A percentile compares a stretch with the other conserved stretches of the same genome.
These are phyloP conservation scores for Phytopythium chamaehyphon DNA, from an alignment of 352 stramenopile genomes.

Conservation along the genomic window DNA sequence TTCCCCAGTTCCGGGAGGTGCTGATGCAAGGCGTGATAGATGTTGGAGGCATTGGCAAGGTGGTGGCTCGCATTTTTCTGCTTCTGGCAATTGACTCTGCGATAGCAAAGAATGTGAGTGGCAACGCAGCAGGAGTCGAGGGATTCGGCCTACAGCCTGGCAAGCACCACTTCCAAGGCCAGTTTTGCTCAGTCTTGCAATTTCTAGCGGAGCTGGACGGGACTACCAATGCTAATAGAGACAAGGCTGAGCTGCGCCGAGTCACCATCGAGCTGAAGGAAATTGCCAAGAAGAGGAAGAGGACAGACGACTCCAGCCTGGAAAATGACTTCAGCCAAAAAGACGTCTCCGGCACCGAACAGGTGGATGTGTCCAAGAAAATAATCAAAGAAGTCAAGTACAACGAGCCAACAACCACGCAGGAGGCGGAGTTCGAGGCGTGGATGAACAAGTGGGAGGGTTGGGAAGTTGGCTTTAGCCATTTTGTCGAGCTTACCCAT, in stretches of 20 bases:
- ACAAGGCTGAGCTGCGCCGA: not conserved
- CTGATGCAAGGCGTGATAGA: conserved; percentile 4
- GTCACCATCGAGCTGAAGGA: not conserved
- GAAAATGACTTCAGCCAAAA: no score
- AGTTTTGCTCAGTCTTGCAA: conserved; percentile 7
- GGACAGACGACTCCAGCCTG: no score
- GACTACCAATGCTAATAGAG: no score
- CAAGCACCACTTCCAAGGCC: conserved; percentile 1
- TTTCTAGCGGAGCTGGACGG: conserved; percentile 4
- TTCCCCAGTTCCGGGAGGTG: conserved; percentile 6
- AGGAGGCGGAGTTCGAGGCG: not conserved
- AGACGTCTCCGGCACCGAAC: no score
- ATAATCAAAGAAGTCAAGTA: no score
- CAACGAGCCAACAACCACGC: no score
- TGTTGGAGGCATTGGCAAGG: conserved; percentile 3
- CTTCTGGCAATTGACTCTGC: conserved; percentile 8
- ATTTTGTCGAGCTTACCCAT: conserved; percentile 16
- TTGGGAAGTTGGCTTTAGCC: conserved; percentile 20
- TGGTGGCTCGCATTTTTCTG: conserved; percentile 1
- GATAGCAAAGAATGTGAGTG: not conserved
- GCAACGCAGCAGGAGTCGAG: not conserved
- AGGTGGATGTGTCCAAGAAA: no score
- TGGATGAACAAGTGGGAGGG: conserved; percentile 11
- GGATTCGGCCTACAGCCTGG: not conserved
- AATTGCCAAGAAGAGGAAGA: no score